Base-by-base conservation (phyloP, 192 early-diverging fungal genomes). In the Mortierella hygrophila region DNA sequence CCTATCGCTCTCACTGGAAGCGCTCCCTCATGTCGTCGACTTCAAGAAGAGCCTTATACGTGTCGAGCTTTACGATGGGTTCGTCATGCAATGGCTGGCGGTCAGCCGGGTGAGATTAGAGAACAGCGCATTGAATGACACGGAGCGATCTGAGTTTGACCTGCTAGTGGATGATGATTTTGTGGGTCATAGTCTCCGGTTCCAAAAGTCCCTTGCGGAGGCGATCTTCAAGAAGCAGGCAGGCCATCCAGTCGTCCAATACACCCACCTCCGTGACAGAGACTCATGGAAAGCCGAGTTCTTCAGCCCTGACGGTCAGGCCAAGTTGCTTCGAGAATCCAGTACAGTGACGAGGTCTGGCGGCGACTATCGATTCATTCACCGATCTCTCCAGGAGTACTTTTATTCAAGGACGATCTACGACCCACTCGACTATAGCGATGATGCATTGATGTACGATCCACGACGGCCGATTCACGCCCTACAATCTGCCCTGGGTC, bases 201-300 rank as follows among this genome's bases (percentile, higher is more conserved):
- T 38, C 18, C 54, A 38, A 54, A 60, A 40, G 32, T 3, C 32
- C 0, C 32, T 75, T 20, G 74, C 74, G 10, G 49, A 32, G 20
- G 74, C 74, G 32, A 75, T 75, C 74, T 75, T 38, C 32, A 32
- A 16, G 54, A 6, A 60, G 32, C 74, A 75, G 32, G 13, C 52
- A 37, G 74, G 54, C 4, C 8, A 38, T 37, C 35, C 74, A 2
- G 54, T 75, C 3, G 74, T 75, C 20, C 29, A 75, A 20, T 75
- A 75, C 49, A 23, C 35, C 11, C 26, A 18, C 5, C 37, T 75
- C 7, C 13, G 21, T 0, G 74, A 75, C 9, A 3, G 20, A 23
- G 52, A 35, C 9, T 23, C 74, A 35, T 75, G 54, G 74, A 75
- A 75, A 18, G 74, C 8, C 1, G 21, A 44, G n/a, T 75, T 75